phyloP scores from a whole-genome alignment of 805 yeast genomes.

The Martiniozyma abietophila region DNA sequence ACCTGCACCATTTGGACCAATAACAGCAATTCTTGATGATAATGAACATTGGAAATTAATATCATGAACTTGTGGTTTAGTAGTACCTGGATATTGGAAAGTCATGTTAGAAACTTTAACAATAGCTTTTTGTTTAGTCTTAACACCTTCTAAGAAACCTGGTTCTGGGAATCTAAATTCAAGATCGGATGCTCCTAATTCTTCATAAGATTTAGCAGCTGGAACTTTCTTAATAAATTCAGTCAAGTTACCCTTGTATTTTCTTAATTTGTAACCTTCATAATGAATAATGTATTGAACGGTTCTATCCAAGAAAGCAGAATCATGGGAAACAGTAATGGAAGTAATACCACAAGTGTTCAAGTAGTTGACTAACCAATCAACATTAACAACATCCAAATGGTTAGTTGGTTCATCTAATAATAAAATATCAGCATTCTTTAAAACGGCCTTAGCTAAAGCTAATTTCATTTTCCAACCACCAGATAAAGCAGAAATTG shows the following conservation, averaged over 20 bases:
- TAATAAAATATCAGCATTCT: slow-evolving; percentile 94
- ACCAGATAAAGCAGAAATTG: slow-evolving; percentile 96
- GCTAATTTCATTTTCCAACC: slow-evolving; percentile 99
- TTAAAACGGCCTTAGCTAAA: slow-evolving; percentile 97
- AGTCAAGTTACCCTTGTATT: slow-evolving; percentile 99
- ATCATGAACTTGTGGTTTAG: slow-evolving; percentile 87
- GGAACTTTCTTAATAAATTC: slow-evolving; percentile 99
- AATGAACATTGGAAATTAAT: slow-evolving; percentile 98
- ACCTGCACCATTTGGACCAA: slow-evolving; percentile 99
- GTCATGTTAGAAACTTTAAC: slow-evolving; percentile 96
- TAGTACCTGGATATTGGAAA: slow-evolving; percentile 99
- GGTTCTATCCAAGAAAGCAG: slow-evolving; percentile 97
- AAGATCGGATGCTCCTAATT: slow-evolving; percentile 95
- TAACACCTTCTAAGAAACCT: slow-evolving; percentile 99
- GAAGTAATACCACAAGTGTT: slow-evolving; percentile 98
- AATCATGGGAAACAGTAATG: slow-evolving; percentile 97
- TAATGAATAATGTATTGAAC: slow-evolving; percentile 98
- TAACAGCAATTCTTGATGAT: slow-evolving; percentile 99
- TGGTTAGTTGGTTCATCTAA: slow-evolving; percentile 99
- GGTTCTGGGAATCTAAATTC: slow-evolving; percentile 99
- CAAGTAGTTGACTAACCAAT: slow-evolving; percentile 99
- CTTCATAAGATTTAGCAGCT: slow-evolving; percentile 97
- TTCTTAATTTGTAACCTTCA: slow-evolving; percentile 99
- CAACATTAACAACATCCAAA: slow-evolving; percentile 99
- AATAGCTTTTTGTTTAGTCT: slow-evolving; percentile 99